Base-by-base conservation (phyloP, 176 grass and related monocot genomes). In the Calamus simplicifolius region DNA sequence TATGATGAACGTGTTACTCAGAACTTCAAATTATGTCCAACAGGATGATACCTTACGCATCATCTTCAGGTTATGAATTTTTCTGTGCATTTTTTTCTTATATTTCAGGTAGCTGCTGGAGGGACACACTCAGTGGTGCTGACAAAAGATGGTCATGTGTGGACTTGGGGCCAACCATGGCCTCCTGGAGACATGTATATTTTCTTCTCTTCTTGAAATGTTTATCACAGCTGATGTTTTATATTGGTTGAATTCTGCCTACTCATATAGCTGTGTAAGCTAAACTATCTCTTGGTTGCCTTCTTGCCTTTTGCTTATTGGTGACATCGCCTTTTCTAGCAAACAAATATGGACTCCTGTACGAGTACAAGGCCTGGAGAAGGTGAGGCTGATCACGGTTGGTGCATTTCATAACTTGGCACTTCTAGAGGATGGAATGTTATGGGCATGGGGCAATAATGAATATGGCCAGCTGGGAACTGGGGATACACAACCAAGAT, bases 381-480 rank as follows among this genome's bases (percentile, higher is more conserved):
- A 26, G 49, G 87, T 98, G 70, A 73, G 48, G 55, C 51, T 81
- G 73, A 98, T 92, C 75, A 87, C 93, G n/a, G 93, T 98, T 59
- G 93, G 93, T 52, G 93, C 93, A 79, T 98, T 98, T 70, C 93
- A 98, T 73, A 98, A 98, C 74, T 85, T 98, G 66, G 93, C 93
- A 53, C 73, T 98, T 12, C 51, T 83, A 69, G 72, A 85, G 21
- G 79, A 92, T 63, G 87, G 93, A 57, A 71, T 65, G 43, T 85
- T 98, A 76, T 98, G 87, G 93, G 93, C 87, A 15, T 97, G 93
- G 93, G 93, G 93, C 53, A 97, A 77, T 62, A 97, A 97, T 68
- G 93, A 97, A 56, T 97, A 97, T 58, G 93, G 93, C 29, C 93
- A 97, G 55, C 75, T 97, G 54, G 92, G 93, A 19, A 98, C 63